These are phyloP conservation scores for Pachysolen tannophilus DNA, from an alignment of 805 yeast genomes.

Conservation along the genomic window DNA sequence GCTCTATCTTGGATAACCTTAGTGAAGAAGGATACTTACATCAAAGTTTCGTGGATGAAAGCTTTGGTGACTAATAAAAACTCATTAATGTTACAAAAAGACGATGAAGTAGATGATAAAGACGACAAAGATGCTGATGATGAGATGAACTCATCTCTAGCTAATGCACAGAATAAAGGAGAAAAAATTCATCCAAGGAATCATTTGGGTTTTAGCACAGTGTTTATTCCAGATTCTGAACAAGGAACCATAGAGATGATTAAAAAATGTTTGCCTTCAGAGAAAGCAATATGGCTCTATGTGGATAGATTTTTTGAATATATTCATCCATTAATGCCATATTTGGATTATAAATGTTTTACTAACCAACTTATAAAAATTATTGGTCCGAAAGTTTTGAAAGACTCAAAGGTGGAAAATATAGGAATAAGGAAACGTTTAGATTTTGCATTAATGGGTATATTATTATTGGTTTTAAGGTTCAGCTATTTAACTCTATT, in stretches of 20 bases:
- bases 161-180: no score
- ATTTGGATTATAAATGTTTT: slow-evolving; percentile 31
- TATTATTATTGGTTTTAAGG: slow-evolving; percentile 4
- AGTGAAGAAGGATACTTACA: slow-evolving; percentile 37
- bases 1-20: slow-evolving; percentile 43
- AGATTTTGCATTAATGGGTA: slow-evolving; percentile 8
- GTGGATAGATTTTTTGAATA: slow-evolving; percentile 32
- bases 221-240: slow-evolving; percentile 14
- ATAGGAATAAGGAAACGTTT: slow-evolving; percentile 15
- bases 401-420: slow-evolving; percentile 7
- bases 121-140: slow-evolving; percentile 8
- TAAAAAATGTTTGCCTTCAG: slow-evolving; percentile 29
- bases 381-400: slow-evolving; percentile 21
- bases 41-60: slow-evolving; percentile 25
- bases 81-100: slow-evolving; percentile 3
- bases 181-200: not conserved
- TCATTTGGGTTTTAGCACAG: not conserved
- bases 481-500: slow-evolving; percentile 6
- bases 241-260: slow-evolving; percentile 20
- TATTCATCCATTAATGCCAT: slow-evolving; percentile 42
- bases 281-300: slow-evolving; percentile 30
- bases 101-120: slow-evolving; percentile 1
- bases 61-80: slow-evolving; percentile 2
- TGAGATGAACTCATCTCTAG: not conserved
- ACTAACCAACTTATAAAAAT: slow-evolving; percentile 20